Evolutionary conservation across 1,139 yeast genomes (phyloP).

Genomic region (Suhomyces terraborum): DNA sequence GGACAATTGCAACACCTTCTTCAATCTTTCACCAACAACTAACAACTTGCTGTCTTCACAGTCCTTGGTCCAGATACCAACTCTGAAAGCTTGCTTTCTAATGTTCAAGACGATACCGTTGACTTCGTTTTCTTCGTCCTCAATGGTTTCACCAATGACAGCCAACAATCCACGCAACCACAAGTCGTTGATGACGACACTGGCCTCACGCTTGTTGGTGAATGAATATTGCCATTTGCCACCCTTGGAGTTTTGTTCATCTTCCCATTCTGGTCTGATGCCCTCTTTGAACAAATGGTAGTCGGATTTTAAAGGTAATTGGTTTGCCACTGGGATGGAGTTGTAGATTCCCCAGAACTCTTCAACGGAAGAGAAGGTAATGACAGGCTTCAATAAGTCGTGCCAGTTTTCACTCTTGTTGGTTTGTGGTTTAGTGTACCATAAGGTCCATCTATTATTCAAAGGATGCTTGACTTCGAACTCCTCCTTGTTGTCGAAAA

Average conservation of each 20-base stretch:
- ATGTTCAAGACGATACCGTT: conserved; percentile 93
- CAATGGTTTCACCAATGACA: conserved; percentile 95
- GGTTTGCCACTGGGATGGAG: conserved; percentile 89
- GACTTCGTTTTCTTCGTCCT: conserved; percentile 84
- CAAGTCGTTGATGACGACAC: conserved; percentile 74
- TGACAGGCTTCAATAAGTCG: conserved; percentile 89
- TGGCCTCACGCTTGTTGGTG: conserved; percentile 65
- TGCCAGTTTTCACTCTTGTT: conserved; percentile 86
- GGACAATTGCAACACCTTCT: conserved; percentile 69
- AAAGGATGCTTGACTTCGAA: conserved; percentile 88
- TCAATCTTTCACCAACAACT: conserved; percentile 82
- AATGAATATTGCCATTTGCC: conserved; percentile 86
- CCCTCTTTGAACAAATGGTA: conserved; percentile 95
- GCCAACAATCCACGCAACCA: conserved; percentile 93
- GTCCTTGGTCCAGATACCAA: conserved; percentile 92
- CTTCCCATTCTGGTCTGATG: conserved; percentile 99
- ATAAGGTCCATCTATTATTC: conserved; percentile 91
- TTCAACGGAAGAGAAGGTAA: conserved; percentile 88
- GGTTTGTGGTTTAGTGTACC: conserved; percentile 95
- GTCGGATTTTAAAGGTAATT: conserved; percentile 89
- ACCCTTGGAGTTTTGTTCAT: conserved; percentile 80
- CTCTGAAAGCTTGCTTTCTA: conserved; percentile 79
- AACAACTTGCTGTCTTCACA: conserved; percentile 64
- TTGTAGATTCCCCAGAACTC: conserved; percentile 99
- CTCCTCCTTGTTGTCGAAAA: conserved; percentile 67